phyloP scores from a whole-genome alignment of 2,329 filamentous ascomycete species.

The Cordyceps cicadae region DNA sequence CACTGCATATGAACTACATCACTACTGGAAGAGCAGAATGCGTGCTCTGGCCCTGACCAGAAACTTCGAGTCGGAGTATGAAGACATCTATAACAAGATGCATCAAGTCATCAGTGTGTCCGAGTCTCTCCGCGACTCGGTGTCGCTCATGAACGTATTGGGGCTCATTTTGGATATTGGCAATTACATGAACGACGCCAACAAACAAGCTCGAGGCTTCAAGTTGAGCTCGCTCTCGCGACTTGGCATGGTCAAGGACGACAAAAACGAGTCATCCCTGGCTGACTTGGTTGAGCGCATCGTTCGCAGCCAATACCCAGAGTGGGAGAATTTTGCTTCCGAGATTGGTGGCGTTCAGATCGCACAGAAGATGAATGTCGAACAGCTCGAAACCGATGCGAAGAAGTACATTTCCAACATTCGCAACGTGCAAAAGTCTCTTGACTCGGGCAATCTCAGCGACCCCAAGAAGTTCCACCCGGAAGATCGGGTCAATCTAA shows the following conservation, averaged over 20 bases:
- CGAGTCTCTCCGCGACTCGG: conserved; percentile 82
- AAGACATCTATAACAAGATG: conserved; percentile 79
- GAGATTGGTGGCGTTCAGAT: conserved; percentile 72
- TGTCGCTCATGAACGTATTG: conserved; percentile 90
- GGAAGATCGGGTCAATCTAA: conserved; percentile 84
- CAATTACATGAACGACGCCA: conserved; percentile 99
- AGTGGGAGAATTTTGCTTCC: conserved; percentile 82
- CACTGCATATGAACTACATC: conserved; percentile 88
- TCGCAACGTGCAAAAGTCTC: conserved; percentile 82
- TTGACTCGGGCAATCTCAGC: conserved; percentile 89
- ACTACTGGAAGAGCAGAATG: conserved; percentile 99
- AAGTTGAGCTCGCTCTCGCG: conserved; percentile 91
- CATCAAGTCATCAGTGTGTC: conserved; percentile 79
- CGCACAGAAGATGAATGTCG: conserved; percentile 87
- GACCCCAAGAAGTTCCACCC: conserved; percentile 98
- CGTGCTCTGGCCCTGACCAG: conserved; percentile 77
- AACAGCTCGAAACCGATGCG: conserved; percentile 79
- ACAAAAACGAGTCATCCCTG: conserved; percentile 95
- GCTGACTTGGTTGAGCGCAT: conserved; percentile 94
- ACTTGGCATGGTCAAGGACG: conserved; percentile 95
- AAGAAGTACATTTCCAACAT: conserved; percentile 92
- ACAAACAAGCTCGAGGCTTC: conserved; percentile 96
- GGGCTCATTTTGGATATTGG: conserved; percentile 95
- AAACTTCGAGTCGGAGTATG: conserved; percentile 80
- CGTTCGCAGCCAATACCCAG: conserved; percentile 89